These are phyloP conservation scores for Tetratostichococcus sp. DNA, from an alignment of 139 green algal species.

Conservation along the genomic window DNA sequence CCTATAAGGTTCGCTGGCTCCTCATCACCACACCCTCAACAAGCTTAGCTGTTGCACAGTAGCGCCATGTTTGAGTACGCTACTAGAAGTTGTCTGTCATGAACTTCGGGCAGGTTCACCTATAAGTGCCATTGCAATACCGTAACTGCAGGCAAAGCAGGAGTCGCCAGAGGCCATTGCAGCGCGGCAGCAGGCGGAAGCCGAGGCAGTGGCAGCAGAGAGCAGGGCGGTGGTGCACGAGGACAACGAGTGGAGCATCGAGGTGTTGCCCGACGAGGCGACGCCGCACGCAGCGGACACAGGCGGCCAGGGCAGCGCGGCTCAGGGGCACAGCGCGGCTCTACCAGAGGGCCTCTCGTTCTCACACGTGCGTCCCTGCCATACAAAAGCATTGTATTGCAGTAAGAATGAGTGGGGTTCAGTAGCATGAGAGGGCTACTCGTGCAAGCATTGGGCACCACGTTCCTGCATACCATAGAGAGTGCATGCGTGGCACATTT, in stretches of 20 bases:
- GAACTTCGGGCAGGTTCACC: no score
- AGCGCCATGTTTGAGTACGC: no score
- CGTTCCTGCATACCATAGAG: no score
- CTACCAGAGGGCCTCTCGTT: neutral
- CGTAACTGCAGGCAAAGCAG: neutral
- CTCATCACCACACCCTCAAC: no score
- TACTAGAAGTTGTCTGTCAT: no score
- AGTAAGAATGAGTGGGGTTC: no score
- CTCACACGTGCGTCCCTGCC: neutral
- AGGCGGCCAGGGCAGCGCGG: neutral
- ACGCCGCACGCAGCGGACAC: no score
- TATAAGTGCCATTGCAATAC: no score
- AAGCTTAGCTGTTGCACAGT: neutral
- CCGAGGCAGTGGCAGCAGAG: conserved; percentile 27
- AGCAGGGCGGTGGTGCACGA: conserved; percentile 61
- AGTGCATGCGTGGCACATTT: no score
- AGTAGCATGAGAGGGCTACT: neutral
- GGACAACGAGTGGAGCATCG: conserved; percentile 89
- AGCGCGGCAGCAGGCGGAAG: conserved; percentile 21
- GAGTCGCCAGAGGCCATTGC: conserved; percentile 31
- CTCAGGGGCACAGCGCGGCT: neutral
- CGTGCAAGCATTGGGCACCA: no score
- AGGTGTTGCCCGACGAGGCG: conserved; percentile 36
- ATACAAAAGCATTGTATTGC: neutral
- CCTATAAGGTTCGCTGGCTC: neutral